Percentiles rank a stretch among this genome's conserved stretches.
Evolutionary conservation across 345 rosid genomes (phyloP).

Genomic region (Trapa incisa): DNA sequence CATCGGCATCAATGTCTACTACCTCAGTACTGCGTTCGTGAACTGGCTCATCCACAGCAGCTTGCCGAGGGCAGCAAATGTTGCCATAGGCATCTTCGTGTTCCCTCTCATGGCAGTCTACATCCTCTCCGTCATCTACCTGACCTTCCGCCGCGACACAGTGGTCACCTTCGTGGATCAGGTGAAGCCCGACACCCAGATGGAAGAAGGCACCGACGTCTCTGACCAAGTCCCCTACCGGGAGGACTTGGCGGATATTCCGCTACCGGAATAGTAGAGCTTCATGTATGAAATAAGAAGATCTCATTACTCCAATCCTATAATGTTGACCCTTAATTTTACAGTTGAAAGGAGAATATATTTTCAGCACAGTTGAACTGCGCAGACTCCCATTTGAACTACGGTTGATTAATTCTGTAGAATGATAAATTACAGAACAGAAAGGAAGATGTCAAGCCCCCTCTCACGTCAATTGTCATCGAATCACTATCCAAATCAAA

Average conservation of each 20-base stretch:
- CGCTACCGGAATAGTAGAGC: slow-evolving; percentile 20
- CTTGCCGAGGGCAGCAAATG: slow-evolving; percentile 27
- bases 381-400: neutral
- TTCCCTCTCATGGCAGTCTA: slow-evolving; percentile 49
- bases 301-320: too few species aligned
- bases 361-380: neutral
- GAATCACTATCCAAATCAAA: neutral
- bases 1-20: slow-evolving; percentile 52
- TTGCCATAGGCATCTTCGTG: slow-evolving; percentile 32
- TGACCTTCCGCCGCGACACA: slow-evolving; percentile 37
- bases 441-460: neutral
- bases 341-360: too few species aligned
- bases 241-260: slow-evolving; percentile 40
- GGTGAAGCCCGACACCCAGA: slow-evolving; percentile 12
- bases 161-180: slow-evolving; percentile 29
- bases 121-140: slow-evolving; percentile 28
- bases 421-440: neutral
- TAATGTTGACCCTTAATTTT: too few species aligned
- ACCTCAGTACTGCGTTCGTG: slow-evolving; percentile 37
- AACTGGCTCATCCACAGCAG: slow-evolving; percentile 36
- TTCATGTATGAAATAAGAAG: too few species aligned
- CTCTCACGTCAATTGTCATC: neutral
- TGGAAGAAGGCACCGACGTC: slow-evolving; percentile 14
- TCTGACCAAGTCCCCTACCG: slow-evolving; percentile 19
- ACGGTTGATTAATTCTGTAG: neutral